These are phyloP conservation scores for Euphorbia peplus DNA, from an alignment of 345 rosid species.

Conservation along the genomic window DNA sequence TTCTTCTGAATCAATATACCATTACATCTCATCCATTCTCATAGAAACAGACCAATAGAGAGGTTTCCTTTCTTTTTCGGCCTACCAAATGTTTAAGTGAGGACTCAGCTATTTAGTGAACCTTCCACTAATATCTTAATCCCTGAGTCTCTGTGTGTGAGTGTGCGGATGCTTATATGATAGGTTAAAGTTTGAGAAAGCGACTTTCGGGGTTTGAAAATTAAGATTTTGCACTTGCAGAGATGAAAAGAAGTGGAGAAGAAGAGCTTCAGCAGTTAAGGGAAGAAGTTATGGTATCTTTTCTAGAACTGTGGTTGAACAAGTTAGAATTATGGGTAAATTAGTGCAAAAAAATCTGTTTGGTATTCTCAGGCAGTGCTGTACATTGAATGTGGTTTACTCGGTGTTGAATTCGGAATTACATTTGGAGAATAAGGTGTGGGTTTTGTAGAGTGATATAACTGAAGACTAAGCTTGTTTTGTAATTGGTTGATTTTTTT, in stretches of 20 bases:
- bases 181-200: not conserved
- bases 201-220: not conserved
- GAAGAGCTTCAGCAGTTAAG: not conserved
- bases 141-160: not conserved
- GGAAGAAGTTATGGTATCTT: not conserved
- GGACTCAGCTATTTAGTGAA: not conserved
- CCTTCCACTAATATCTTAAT: no score
- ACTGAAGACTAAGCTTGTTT: not conserved
- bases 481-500: not conserved
- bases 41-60: not conserved
- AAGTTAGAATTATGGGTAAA: not conserved
- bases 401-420: not conserved
- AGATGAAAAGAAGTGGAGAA: not conserved
- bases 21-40: not conserved
- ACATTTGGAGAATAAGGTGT: no score
- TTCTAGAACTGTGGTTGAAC: not conserved
- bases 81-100: not conserved
- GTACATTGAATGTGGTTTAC: not conserved
- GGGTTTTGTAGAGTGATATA: not conserved
- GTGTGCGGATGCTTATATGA: not conserved
- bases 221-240: slow-evolving; percentile 1
- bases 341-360: not conserved
- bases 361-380: not conserved
- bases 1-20: not conserved
- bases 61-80: not conserved